Percentiles rank a stretch among this genome's conserved stretches.
These are phyloP conservation scores for Areca catechu DNA, from an alignment of 176 grass and related monocot species.

Conservation along the genomic window DNA sequence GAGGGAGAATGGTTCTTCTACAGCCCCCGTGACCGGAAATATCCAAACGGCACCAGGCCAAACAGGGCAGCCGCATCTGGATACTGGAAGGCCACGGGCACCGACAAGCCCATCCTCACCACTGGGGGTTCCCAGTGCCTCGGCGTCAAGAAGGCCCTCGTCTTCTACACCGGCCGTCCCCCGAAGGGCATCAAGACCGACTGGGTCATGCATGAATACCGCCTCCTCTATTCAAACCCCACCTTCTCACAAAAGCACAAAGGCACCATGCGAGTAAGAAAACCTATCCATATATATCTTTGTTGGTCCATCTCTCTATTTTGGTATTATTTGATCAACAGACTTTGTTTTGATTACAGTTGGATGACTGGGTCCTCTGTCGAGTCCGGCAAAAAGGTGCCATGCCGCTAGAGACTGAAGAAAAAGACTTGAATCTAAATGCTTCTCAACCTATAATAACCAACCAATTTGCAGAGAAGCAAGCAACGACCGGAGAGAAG, in stretches of 20 bases:
- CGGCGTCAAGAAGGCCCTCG: slow-evolving; percentile 45
- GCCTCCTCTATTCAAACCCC: slow-evolving; percentile 12
- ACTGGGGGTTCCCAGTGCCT: slow-evolving; percentile 22
- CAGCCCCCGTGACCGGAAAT: slow-evolving; percentile 40
- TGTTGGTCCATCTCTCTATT: not conserved
- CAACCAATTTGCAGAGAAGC: too few relatives aligned
- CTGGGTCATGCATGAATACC: slow-evolving; percentile 41
- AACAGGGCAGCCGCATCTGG: slow-evolving; percentile 21
- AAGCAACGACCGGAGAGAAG: too few relatives aligned
- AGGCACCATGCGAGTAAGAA: slow-evolving; percentile 22
- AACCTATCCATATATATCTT: not conserved
- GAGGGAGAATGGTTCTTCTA: slow-evolving; percentile 47
- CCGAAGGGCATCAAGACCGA: slow-evolving; percentile 30
- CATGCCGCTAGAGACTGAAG: slow-evolving; percentile 1
- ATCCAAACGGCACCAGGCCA: slow-evolving; percentile 32
- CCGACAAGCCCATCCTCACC: slow-evolving; percentile 20
- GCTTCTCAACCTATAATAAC: too few relatives aligned
- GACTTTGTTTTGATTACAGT: not conserved
- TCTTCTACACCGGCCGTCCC: slow-evolving; percentile 39
- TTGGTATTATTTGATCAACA: not conserved
- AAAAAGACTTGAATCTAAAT: not conserved
- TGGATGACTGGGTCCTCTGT: slow-evolving; percentile 53
- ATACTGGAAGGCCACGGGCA: slow-evolving; percentile 10
- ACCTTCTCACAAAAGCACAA: not conserved
- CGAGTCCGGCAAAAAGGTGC: slow-evolving; percentile 29